Conservation (phyloP, 2,329 filamentous ascomycete species). For the Fusarium verrucosum region DNA sequence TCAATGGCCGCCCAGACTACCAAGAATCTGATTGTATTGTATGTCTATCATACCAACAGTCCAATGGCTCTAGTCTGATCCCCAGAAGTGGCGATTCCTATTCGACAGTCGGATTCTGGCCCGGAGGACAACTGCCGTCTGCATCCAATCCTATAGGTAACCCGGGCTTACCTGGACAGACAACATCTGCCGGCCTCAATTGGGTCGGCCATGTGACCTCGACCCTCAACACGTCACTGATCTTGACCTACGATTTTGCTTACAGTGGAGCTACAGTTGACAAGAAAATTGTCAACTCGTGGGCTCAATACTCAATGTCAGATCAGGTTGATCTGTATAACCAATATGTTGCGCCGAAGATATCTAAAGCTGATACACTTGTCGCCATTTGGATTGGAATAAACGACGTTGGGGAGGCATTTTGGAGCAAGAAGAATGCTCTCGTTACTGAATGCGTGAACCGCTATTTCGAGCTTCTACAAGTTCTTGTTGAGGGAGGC, state of each 20-base stretch:
- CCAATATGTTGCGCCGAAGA: constrained; percentile 22
- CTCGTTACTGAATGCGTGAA: constrained; percentile 23
- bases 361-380: not conserved
- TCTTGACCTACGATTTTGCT: constrained; percentile 37
- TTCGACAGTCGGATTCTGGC: constrained; percentile 32
- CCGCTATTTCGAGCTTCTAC: constrained; percentile 31
- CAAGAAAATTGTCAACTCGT: constrained; percentile 31
- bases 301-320: constrained; percentile 29
- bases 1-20: not conserved
- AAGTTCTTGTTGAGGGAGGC: constrained; percentile 14
- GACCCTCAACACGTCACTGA: constrained; percentile 23
- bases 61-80: not conserved
- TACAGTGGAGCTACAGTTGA: constrained; percentile 35
- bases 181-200: constrained; percentile 32
- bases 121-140: constrained; percentile 21
- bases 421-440: constrained; percentile 26
- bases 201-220: constrained; percentile 35
- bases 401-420: constrained; percentile 35
- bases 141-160: constrained; percentile 28
- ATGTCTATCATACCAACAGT: not conserved
- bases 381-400: constrained; percentile 37
- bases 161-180: constrained; percentile 28
- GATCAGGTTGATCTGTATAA: constrained; percentile 34
- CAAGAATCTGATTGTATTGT: constrained; percentile 26
- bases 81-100: constrained; percentile 29